Conservation (phyloP, 208 protist genomes). For the Leishmania turanica region DNA sequence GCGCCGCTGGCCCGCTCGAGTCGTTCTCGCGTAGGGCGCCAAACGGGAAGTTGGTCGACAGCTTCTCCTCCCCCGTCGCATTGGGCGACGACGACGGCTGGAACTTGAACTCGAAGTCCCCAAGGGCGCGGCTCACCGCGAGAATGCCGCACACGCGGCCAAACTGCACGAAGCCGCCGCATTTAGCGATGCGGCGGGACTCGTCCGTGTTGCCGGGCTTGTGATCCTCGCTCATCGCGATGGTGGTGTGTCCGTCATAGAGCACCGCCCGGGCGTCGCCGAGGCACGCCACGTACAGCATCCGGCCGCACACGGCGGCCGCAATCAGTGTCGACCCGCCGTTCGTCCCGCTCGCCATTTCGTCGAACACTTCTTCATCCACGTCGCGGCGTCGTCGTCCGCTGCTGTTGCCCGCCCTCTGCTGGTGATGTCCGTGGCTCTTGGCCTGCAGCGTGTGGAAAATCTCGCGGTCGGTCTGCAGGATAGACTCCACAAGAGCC, state of each 20-base stretch:
- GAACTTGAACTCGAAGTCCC: slow-evolving; percentile 93
- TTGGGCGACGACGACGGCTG: slow-evolving; percentile 31
- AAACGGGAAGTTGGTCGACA: slow-evolving; percentile 26
- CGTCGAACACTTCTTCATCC: slow-evolving; percentile 27
- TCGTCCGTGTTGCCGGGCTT: slow-evolving; percentile 84
- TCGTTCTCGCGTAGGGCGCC: slow-evolving; percentile 13
- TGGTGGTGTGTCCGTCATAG: slow-evolving; percentile 72
- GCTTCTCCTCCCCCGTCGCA: slow-evolving; percentile 31
- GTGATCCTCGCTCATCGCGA: slow-evolving; percentile 92
- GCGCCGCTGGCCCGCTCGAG: neutral
- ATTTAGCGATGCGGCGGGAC: slow-evolving; percentile 70
- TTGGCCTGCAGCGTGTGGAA: slow-evolving; percentile 35
- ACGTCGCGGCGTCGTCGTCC: slow-evolving; percentile 18
- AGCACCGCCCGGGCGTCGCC: slow-evolving; percentile 90
- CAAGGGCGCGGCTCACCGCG: slow-evolving; percentile 89
- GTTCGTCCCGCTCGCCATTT: slow-evolving; percentile 18
- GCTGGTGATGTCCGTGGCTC: slow-evolving; percentile 23
- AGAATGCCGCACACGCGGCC: slow-evolving; percentile 92
- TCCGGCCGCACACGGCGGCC: slow-evolving; percentile 70
- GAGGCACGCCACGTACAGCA: slow-evolving; percentile 87
- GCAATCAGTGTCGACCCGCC: slow-evolving; percentile 78
- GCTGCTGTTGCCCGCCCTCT: slow-evolving; percentile 7
- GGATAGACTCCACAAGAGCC: slow-evolving; percentile 72
- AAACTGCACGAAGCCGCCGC: slow-evolving; percentile 91
- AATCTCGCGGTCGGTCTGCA: slow-evolving; percentile 67